These are phyloP conservation scores for Cenchrus purpureus DNA, from an alignment of 176 grass and related monocot genomes.

Conservation along the genomic window DNA sequence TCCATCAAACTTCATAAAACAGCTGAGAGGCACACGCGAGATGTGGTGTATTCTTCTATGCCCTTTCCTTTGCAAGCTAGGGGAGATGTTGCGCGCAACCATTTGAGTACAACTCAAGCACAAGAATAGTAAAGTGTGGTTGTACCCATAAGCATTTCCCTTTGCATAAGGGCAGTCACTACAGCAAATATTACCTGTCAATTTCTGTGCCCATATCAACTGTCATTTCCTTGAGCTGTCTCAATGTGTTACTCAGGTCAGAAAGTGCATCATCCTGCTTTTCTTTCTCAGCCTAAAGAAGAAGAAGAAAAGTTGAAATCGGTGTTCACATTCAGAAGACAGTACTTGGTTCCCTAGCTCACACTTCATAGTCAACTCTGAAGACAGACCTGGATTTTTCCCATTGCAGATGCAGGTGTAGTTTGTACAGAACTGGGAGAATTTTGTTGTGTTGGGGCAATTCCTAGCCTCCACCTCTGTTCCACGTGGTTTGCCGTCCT, in stretches of 20 bases:
- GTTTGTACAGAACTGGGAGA: constrained; percentile 38
- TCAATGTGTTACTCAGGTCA: constrained; percentile 68
- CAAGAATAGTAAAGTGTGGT: too few relatives aligned
- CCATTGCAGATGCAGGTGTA: constrained; percentile 51
- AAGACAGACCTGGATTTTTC: constrained; percentile 67
- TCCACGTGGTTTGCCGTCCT: constrained; percentile 55
- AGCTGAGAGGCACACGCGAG: not conserved
- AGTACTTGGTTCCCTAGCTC: not conserved
- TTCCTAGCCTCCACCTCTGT: constrained; percentile 60
- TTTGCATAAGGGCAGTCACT: not conserved
- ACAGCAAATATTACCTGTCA: constrained; percentile 51
- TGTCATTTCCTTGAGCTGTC: constrained; percentile 71
- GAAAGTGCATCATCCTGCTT: constrained; percentile 79
- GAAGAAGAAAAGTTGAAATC: not conserved
- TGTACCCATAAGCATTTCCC: not conserved
- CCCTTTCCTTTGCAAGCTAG: not conserved
- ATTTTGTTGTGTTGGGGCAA: constrained; percentile 48
- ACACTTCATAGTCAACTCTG: not conserved
- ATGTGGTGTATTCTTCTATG: not conserved
- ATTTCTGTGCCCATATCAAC: constrained; percentile 85
- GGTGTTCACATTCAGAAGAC: not conserved
- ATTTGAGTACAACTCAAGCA: not conserved
- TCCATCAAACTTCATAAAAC: constrained; percentile 14
- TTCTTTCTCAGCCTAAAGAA: constrained; percentile 58
- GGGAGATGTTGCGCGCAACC: not conserved